Conservation (phyloP, 2,329 filamentous ascomycete genomes). For the Neoarthrinium moseri region DNA sequence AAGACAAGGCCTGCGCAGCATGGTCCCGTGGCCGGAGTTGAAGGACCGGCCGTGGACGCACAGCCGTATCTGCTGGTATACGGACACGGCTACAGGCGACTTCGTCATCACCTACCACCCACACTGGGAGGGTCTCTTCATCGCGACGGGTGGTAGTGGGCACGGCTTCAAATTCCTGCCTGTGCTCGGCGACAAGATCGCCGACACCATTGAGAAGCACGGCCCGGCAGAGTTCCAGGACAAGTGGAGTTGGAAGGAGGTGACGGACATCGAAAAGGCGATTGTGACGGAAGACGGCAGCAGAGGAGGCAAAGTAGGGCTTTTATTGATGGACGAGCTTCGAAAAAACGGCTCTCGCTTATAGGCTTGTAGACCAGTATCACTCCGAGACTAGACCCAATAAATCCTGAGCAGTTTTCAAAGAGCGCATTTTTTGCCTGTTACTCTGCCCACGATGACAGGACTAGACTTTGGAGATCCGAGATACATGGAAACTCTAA, state of each 20-base stretch:
- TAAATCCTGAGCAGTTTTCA: too few relatives aligned
- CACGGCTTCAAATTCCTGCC: slow-evolving; percentile 71
- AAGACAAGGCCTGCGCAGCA: slow-evolving; percentile 56
- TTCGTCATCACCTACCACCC: slow-evolving; percentile 73
- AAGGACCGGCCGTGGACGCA: slow-evolving; percentile 58
- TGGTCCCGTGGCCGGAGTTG: slow-evolving; percentile 57
- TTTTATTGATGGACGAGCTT: slow-evolving; percentile 45
- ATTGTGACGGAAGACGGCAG: slow-evolving; percentile 54
- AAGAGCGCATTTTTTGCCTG: too few relatives aligned
- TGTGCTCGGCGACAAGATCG: slow-evolving; percentile 61
- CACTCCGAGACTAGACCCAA: too few relatives aligned
- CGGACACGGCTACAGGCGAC: slow-evolving; percentile 69
- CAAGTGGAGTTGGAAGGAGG: slow-evolving; percentile 65
- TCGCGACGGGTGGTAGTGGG: slow-evolving; percentile 63
- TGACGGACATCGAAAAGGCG: slow-evolving; percentile 36
- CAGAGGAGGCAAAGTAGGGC: slow-evolving; percentile 45
- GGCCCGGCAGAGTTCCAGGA: slow-evolving; percentile 49
- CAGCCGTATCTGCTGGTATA: slow-evolving; percentile 73
- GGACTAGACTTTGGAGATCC: too few relatives aligned
- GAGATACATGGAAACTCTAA: too few relatives aligned
- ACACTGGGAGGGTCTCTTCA: slow-evolving; percentile 53
- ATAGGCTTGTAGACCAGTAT: too few relatives aligned
- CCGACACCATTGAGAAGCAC: slow-evolving; percentile 50
- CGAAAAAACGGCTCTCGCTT: slow-evolving; percentile 19
- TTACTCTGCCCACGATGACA: too few relatives aligned